Conservation (phyloP, 345 rosid species). For the Eucalyptus sp. region DNA sequence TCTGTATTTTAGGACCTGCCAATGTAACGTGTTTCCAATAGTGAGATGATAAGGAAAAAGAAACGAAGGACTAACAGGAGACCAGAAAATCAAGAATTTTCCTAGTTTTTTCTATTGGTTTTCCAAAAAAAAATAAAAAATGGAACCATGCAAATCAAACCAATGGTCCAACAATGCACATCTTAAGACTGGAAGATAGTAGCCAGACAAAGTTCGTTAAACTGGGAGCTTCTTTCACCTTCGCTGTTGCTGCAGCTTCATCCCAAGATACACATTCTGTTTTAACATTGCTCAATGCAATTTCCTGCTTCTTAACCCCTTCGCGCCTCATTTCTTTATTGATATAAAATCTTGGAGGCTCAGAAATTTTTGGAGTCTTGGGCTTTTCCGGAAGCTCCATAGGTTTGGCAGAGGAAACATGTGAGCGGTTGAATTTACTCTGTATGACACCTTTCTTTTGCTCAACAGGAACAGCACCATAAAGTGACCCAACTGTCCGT, state of each 20-base stretch:
- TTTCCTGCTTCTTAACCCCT: neutral
- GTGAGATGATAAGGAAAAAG: neutral
- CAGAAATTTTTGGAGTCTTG: neutral
- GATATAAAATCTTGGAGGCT: neutral
- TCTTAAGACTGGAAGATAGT: neutral
- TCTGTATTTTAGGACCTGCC: neutral
- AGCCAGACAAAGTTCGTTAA: neutral
- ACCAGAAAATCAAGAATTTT: neutral
- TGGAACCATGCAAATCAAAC: neutral
- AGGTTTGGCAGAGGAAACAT: neutral
- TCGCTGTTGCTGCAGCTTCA: neutral
- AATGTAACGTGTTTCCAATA: neutral
- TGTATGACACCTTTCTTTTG: neutral
- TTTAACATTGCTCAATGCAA: neutral
- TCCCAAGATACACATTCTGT: neutral
- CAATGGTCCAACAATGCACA: neutral
- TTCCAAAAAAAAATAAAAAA: neutral
- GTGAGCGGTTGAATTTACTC: neutral
- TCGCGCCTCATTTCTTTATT: neutral
- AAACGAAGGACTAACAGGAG: neutral
- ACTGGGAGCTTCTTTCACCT: neutral
- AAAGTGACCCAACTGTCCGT: neutral
- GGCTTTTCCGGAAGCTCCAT: neutral
- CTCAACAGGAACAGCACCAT: neutral
- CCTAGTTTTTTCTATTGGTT: neutral